Conservation (phyloP, 2,329 filamentous ascomycete species). For the Fusarium sp. region DNA sequence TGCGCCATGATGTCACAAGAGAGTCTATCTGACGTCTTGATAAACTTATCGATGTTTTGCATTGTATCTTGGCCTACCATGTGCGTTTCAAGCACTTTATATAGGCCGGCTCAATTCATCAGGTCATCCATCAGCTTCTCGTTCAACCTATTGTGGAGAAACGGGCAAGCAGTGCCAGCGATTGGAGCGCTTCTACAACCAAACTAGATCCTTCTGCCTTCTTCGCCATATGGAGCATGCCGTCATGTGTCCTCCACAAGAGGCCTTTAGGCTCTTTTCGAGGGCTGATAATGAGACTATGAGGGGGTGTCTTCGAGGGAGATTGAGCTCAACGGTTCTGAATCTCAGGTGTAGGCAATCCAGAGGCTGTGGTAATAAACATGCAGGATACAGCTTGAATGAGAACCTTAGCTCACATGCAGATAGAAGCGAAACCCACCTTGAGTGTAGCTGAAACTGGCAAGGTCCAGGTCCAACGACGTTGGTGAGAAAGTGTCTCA, state of each 20-base stretch:
- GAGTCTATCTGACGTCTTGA: slow-evolving; percentile 14
- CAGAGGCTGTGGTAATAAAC: too few species aligned
- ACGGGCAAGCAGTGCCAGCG: neutral
- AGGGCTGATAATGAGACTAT: neutral
- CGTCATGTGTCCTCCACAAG: neutral
- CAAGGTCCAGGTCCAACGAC: neutral
- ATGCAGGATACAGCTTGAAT: too few species aligned
- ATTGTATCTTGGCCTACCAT: neutral
- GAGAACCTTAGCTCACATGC: too few species aligned
- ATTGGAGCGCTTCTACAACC: slow-evolving; percentile 1
- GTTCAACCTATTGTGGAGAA: neutral
- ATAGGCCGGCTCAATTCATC: neutral
- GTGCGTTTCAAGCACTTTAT: neutral
- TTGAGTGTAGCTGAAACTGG: neutral
- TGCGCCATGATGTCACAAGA: slow-evolving; percentile 28
- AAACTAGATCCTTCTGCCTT: neutral
- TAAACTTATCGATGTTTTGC: neutral
- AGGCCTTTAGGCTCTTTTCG: neutral
- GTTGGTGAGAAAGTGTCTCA: neutral
- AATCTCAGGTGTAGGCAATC: neutral
- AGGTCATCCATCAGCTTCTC: neutral
- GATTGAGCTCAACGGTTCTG: neutral
- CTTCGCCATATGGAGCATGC: neutral
- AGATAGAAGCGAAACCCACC: neutral
- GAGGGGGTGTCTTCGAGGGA: neutral